Conservation (phyloP, 768 basidiomycete species). For the Floccularia luteovirens region DNA sequence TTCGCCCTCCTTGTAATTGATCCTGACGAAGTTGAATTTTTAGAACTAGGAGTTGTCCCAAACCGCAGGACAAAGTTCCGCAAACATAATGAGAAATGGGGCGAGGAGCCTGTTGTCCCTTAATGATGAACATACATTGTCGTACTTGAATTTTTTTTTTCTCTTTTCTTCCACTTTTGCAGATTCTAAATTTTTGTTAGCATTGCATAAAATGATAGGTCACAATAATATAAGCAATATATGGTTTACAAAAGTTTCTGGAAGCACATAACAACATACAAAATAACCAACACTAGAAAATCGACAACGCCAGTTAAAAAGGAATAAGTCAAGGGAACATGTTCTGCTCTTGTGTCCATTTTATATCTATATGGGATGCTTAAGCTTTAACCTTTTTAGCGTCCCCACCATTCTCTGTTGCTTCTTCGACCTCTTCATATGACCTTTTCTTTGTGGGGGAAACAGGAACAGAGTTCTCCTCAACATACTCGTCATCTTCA, state of each 20-base stretch:
- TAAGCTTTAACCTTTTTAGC: slow-evolving; percentile 34
- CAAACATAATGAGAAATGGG: slow-evolving; percentile 40
- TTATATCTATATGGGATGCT: slow-evolving; percentile 1
- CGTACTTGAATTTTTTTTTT: no score
- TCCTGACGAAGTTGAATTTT: slow-evolving; percentile 59
- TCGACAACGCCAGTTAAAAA: not conserved
- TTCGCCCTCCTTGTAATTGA: slow-evolving; percentile 72
- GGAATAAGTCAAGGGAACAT: not conserved
- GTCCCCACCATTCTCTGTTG: slow-evolving; percentile 22
- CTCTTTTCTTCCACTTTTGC: not conserved
- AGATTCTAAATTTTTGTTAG: not conserved
- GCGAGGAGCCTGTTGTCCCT: slow-evolving; percentile 57
- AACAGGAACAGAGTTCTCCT: slow-evolving; percentile 14
- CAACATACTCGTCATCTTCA: slow-evolving; percentile 22
- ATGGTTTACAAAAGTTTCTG: slow-evolving; percentile 2
- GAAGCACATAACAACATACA: not conserved
- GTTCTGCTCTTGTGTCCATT: not conserved
- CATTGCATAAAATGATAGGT: not conserved
- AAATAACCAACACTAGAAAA: slow-evolving; percentile 1
- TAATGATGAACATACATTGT: slow-evolving; percentile 24
- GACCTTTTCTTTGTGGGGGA: slow-evolving; percentile 24
- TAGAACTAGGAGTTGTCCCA: slow-evolving; percentile 51
- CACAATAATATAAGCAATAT: slow-evolving; percentile 5
- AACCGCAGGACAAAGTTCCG: slow-evolving; percentile 52
- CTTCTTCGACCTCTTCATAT: slow-evolving; percentile 22